These are phyloP conservation scores for Raffaelea ambrosiae DNA, from an alignment of 2,329 filamentous ascomycete genomes.

Conservation along the genomic window DNA sequence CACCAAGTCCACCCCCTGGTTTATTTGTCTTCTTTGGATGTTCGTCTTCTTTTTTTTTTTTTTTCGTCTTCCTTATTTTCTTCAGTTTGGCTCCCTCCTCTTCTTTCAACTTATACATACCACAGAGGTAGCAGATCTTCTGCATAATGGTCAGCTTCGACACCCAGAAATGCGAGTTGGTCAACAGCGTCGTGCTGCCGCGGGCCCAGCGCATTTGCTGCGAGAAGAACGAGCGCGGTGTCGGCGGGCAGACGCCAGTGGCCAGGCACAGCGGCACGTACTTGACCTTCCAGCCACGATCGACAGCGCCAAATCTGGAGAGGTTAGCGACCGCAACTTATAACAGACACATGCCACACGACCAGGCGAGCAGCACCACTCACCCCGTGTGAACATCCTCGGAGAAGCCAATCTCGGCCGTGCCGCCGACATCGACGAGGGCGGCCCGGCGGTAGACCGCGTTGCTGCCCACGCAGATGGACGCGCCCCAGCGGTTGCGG, in stretches of 20 bases:
- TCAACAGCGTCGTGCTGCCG: conserved; percentile 4
- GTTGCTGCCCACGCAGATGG: conserved; percentile 6
- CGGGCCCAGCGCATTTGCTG: conserved; percentile 8
- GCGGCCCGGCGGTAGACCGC: conserved; percentile 4
- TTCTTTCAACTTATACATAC: too few species aligned
- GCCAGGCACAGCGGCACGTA: conserved; percentile 5
- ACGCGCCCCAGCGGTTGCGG: conserved; percentile 4
- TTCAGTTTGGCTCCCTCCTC: too few species aligned
- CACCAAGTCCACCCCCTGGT: too few species aligned
- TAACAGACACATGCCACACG: background rate
- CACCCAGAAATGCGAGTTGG: conserved; percentile 5
- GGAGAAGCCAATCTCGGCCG: conserved; percentile 6
- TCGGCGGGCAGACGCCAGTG: conserved; percentile 5
- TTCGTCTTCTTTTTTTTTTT: too few species aligned
- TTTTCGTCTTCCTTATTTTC: too few species aligned
- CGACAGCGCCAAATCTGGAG: conserved; percentile 2
- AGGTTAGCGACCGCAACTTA: background rate
- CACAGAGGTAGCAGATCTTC: conserved; percentile 8
- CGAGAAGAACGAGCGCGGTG: conserved; percentile 5
- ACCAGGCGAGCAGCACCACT: background rate
- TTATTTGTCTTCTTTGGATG: too few species aligned
- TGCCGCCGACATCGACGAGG: conserved; percentile 4
- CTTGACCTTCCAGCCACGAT: conserved; percentile 6
- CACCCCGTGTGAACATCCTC: conserved; percentile 7
- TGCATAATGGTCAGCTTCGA: conserved; percentile 5